Percentiles rank a stretch among this genome's conserved stretches.
Evolutionary conservation across 108 stramenopile species (phyloP).

Genomic region (Fragilariopsis cylindrus): DNA sequence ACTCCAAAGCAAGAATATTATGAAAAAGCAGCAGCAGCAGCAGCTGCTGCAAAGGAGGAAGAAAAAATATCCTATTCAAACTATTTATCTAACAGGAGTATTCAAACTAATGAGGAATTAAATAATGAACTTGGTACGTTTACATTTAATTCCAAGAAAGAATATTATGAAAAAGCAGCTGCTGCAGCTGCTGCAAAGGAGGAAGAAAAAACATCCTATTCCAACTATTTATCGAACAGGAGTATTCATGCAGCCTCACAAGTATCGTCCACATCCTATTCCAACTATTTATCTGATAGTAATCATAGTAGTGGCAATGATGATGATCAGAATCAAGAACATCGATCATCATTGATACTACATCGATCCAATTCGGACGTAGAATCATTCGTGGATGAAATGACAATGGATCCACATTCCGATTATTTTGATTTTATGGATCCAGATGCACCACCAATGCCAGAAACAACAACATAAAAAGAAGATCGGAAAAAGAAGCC

Average conservation of each 20-base stretch:
- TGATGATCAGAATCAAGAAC: not conserved
- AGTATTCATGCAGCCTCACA: not conserved
- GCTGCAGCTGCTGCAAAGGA: not conserved
- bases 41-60: not conserved
- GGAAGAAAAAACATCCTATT: not conserved
- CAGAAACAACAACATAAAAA: too few relatives aligned
- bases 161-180: not conserved
- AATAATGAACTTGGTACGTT: not conserved
- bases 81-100: not conserved
- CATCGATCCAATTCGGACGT: not conserved
- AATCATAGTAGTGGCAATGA: not conserved
- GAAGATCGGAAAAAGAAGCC: too few relatives aligned
- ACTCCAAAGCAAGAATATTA: too few relatives aligned
- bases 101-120: conserved; percentile 1
- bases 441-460: too few relatives aligned
- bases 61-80: not conserved
- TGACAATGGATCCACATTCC: too few relatives aligned
- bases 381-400: not conserved
- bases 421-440: too few relatives aligned
- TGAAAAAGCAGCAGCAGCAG: not conserved
- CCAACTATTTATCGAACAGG: not conserved
- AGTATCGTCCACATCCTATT: not conserved
- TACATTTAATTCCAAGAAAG: not conserved
- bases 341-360: not conserved
- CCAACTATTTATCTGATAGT: not conserved